Evolutionary conservation across 148 eudicot species (phyloP), one percentile per base, ranked within the genome.

Genomic region (Diospyros kaki): DNA sequence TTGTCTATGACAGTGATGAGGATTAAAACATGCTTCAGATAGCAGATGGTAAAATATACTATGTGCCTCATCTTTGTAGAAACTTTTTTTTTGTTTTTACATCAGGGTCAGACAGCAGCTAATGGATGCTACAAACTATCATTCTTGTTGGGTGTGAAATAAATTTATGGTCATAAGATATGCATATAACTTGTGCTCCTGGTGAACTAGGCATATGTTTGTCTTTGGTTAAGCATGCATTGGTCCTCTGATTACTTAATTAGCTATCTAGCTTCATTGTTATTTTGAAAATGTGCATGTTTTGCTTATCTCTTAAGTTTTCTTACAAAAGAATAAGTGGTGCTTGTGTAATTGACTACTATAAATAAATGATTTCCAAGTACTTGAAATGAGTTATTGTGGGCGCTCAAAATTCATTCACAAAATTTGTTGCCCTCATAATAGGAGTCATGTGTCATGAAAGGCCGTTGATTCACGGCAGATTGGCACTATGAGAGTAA

Each of bases 1-100:
- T 89, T 84, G 89, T 94, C 58, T 86, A 77, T 71, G 96, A 90
- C 5, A 92, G 97, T 75, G 98, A 94, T 60, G 98, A 92, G 17
- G 98, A 94, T 4, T 93, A 86, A 84, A 73, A 54, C 53, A 50
- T 70, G 52, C 66, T 64, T 43, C 54, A 43, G 56, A 43, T 9
- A 39, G 43, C 55, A 72, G 46, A 77, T 50, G 68, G 68, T 59
- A 68, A 66, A 60, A 39, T 58, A 43, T 64, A 48, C 51, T 40
- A 12, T 62, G 38, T 45, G 48, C 64, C 53, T 61, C 48, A 0
- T 70, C 42, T 28, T 69, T 4, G 38, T n/a, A 69, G n/a, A 18
- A 8, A 13, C 39, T 9, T 68, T 7, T 58, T 68, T 75, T 10
- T 66, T 43, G 38, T 15, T 7, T 14, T 13, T 14, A 48, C 11